These are phyloP conservation scores for Incumbomyces lentus DNA, from an alignment of 2,329 filamentous ascomycete species.

Conservation along the genomic window DNA sequence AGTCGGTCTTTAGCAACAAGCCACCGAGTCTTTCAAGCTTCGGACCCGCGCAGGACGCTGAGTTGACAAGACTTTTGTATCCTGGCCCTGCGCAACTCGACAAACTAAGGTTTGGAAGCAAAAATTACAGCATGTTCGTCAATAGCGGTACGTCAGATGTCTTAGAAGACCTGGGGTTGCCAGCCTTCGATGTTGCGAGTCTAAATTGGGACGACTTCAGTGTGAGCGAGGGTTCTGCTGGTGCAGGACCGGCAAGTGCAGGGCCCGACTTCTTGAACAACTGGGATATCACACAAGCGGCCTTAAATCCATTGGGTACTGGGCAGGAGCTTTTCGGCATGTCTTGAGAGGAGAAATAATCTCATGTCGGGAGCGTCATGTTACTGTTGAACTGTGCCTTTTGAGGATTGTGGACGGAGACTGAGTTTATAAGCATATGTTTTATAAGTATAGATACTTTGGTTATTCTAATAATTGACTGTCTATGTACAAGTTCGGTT, in stretches of 20 bases:
- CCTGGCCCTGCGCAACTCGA: slow-evolving; percentile 21
- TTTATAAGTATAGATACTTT: no score
- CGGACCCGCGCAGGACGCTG: slow-evolving; percentile 21
- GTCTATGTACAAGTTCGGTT: no score
- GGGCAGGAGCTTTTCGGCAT: slow-evolving; percentile 2
- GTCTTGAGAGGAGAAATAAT: not conserved
- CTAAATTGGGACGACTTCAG: slow-evolving; percentile 22
- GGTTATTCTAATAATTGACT: no score
- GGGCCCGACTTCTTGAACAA: not conserved
- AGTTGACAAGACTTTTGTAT: slow-evolving; percentile 20
- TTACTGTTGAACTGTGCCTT: no score
- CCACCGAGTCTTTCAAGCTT: slow-evolving; percentile 19
- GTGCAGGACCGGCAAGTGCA: slow-evolving; percentile 3
- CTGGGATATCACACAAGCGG: slow-evolving; percentile 3
- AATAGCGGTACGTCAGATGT: not conserved
- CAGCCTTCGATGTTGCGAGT: slow-evolving; percentile 23
- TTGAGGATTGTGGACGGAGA: no score
- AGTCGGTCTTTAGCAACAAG: slow-evolving; percentile 23
- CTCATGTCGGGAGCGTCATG: no score
- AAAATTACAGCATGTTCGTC: not conserved
- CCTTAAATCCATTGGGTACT: not conserved
- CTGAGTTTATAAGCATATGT: no score
- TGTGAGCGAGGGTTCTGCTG: slow-evolving; percentile 18
- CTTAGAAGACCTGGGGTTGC: slow-evolving; percentile 29
- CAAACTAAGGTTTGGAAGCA: slow-evolving; percentile 20